Conservation (phyloP, 208 protist genomes). For the Acanthamoeba castellanii region DNA sequence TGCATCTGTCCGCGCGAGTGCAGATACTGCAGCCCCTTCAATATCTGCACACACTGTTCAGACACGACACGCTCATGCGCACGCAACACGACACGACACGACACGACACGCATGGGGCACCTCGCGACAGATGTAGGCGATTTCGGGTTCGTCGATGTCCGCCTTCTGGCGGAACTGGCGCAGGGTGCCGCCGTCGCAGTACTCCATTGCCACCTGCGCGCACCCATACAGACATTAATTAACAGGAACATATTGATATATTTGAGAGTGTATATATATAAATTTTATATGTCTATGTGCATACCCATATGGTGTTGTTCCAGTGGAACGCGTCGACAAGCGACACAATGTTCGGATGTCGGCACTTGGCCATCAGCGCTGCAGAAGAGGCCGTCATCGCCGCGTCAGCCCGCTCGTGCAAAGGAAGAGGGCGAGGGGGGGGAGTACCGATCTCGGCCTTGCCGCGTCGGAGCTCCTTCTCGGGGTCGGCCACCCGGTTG, state of each 20-base stretch:
- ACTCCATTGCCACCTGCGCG: slow-evolving; percentile 39
- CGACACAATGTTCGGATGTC: slow-evolving; percentile 51
- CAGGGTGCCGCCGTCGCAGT: slow-evolving; percentile 62
- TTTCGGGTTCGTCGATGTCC: slow-evolving; percentile 38
- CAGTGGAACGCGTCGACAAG: slow-evolving; percentile 11
- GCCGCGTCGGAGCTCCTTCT: slow-evolving; percentile 29
- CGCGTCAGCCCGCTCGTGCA: neutral
- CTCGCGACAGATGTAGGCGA: slow-evolving; percentile 62
- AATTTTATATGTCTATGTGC: neutral
- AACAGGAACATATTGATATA: neutral
- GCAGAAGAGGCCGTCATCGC: no score
- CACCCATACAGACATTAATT: neutral
- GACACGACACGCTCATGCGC: no score
- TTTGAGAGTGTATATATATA: neutral
- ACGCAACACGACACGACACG: no score
- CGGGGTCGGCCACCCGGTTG: neutral
- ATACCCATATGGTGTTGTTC: slow-evolving; percentile 62
- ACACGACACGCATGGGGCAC: neutral
- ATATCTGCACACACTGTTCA: neutral
- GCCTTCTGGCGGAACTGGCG: neutral
- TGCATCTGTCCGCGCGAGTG: slow-evolving; percentile 47
- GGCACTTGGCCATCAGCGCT: slow-evolving; percentile 18
- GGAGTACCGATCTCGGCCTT: slow-evolving; percentile 15
- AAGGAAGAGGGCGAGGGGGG: neutral
- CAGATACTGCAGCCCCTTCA: slow-evolving; percentile 61